Evolutionary conservation across 2,329 filamentous ascomycete species (phyloP).

Genomic region (Gyromitra esculenta): DNA sequence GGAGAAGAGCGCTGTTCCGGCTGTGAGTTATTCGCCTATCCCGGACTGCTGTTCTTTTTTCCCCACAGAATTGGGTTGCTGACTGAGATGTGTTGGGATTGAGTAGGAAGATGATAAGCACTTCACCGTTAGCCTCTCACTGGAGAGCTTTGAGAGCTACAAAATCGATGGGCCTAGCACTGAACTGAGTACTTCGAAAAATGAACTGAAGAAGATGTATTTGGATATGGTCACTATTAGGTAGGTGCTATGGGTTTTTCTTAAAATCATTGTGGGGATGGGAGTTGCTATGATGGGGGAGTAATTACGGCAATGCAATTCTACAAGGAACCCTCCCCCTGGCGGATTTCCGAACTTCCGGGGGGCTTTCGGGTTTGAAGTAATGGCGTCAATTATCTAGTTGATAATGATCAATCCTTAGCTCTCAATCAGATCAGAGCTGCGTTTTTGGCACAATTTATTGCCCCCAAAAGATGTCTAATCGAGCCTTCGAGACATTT

Average conservation of each 20-base stretch:
- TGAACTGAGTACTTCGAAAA: slow-evolving; percentile 93
- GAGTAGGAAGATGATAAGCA: slow-evolving; percentile 87
- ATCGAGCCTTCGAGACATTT: background rate
- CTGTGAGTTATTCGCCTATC: slow-evolving; percentile 64
- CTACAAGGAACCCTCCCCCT: background rate
- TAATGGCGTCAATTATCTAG: background rate
- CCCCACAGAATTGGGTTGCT: slow-evolving; percentile 22
- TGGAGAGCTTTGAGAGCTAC: slow-evolving; percentile 99
- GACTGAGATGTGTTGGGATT: slow-evolving; percentile 5
- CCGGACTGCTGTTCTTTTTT: slow-evolving; percentile 39
- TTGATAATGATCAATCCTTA: background rate
- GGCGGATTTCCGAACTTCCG: slow-evolving; percentile 1
- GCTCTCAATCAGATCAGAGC: background rate
- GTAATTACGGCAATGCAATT: background rate
- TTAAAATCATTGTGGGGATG: background rate
- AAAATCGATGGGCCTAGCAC: slow-evolving; percentile 96
- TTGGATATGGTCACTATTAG: slow-evolving; percentile 93
- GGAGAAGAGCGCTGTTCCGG: slow-evolving; percentile 77
- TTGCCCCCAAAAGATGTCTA: background rate
- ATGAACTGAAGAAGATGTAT: slow-evolving; percentile 99
- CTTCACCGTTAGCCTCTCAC: slow-evolving; percentile 90
- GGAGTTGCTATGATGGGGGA: background rate
- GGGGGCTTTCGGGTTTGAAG: background rate
- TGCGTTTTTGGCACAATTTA: background rate
- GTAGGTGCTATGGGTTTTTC: slow-evolving; percentile 67